phyloP scores from a whole-genome alignment of 768 basidiomycete species.

The Panellus pusillus region DNA sequence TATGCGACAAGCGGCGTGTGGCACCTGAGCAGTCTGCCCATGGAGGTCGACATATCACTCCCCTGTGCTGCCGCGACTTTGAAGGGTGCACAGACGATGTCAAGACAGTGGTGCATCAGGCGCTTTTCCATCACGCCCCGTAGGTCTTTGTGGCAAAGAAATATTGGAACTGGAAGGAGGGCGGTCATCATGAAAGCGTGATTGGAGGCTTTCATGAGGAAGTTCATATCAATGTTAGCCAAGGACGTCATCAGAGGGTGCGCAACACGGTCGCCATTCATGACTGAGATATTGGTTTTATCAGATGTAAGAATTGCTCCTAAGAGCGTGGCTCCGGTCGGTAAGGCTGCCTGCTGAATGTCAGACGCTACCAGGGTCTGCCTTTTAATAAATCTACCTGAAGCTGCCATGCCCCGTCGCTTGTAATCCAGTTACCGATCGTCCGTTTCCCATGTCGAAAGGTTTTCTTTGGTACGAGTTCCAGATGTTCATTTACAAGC shows the following conservation, averaged over 20 bases:
- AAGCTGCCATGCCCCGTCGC: conserved; percentile 3
- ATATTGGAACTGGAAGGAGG: conserved; percentile 33
- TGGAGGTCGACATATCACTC: conserved; percentile 22
- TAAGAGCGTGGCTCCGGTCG: conserved; percentile 28
- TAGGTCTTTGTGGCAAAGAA: conserved; percentile 25
- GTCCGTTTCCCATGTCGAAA: neutral
- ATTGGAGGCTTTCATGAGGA: conserved; percentile 33
- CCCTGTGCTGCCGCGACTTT: conserved; percentile 31
- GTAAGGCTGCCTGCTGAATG: conserved; percentile 21
- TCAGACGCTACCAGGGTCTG: too few relatives aligned
- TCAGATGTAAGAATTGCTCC: conserved; percentile 31
- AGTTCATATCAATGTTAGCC: conserved; percentile 31
- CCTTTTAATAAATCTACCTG: too few relatives aligned
- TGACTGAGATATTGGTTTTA: conserved; percentile 33
- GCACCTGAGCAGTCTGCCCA: neutral
- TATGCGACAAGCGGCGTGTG: conserved; percentile 16
- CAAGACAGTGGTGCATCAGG: conserved; percentile 30
- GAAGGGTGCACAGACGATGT: conserved; percentile 29
- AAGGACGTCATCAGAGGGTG: conserved; percentile 32
- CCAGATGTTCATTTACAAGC: conserved; percentile 25
- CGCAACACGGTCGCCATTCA: conserved; percentile 31
- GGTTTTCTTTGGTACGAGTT: conserved; percentile 6
- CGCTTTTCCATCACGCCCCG: conserved; percentile 28
- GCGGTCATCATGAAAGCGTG: conserved; percentile 29
- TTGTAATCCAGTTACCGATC: neutral